phyloP scores from a whole-genome alignment of 2,329 filamentous ascomycete species.

The Zopfia rhizophila region DNA sequence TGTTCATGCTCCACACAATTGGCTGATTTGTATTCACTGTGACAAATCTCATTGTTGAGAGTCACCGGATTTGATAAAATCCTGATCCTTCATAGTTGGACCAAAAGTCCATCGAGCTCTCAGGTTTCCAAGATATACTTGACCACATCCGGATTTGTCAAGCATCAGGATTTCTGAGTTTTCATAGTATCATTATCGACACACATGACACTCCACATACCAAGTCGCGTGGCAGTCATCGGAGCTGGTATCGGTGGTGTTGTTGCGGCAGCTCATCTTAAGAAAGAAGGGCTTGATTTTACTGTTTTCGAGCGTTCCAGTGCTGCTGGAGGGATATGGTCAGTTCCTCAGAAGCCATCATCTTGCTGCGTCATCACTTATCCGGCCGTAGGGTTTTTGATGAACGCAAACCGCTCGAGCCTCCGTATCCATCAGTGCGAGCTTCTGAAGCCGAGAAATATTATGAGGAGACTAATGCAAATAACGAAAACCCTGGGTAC shows the following conservation, averaged over 20 bases:
- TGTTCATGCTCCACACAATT: no score
- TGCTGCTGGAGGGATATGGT: constrained; percentile 67
- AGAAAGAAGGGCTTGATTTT: constrained; percentile 55
- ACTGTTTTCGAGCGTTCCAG: constrained; percentile 65
- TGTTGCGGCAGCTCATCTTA: constrained; percentile 47
- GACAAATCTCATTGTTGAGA: no score
- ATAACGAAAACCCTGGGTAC: constrained; percentile 19
- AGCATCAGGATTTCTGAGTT: no score
- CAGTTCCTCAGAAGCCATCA: constrained; percentile 25
- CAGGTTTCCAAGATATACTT: no score
- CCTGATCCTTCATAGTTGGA: no score
- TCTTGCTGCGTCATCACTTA: no score
- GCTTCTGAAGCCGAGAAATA: constrained; percentile 31
- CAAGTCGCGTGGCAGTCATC: constrained; percentile 44
- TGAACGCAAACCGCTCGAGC: constrained; percentile 59
- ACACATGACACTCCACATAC: constrained; percentile 24
- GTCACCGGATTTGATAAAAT: no score
- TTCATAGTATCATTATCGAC: no score
- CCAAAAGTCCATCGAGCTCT: no score
- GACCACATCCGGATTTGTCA: no score
- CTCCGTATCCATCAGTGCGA: constrained; percentile 55
- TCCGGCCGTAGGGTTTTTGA: constrained; percentile 57
- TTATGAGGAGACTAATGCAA: constrained; percentile 26
- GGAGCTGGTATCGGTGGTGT: constrained; percentile 51
- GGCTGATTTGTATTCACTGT: no score